These are phyloP conservation scores for Pseudevernia furfuracea DNA, from an alignment of 495 filamentous ascomycete species.

Conservation along the genomic window DNA sequence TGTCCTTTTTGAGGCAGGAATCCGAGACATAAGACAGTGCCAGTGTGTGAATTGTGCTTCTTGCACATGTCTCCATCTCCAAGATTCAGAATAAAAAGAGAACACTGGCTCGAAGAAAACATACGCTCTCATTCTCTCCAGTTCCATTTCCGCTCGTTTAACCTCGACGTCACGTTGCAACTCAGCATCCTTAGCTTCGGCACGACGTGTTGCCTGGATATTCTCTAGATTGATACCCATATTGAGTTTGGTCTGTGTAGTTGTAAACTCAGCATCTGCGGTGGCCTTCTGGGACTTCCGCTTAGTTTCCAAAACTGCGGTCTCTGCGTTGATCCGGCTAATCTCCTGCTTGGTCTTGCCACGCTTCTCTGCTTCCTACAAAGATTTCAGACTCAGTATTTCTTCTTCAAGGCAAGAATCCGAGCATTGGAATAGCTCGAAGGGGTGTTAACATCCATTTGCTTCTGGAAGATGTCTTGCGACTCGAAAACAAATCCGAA, in stretches of 20 bases:
- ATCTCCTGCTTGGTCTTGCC: conserved; percentile 48
- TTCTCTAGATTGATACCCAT: conserved; percentile 63
- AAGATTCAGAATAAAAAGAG: not conserved
- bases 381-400: not conserved
- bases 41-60: not conserved
- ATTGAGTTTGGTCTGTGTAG: conserved; percentile 60
- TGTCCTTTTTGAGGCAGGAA: not conserved
- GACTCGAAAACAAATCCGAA: not conserved
- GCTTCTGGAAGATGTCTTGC: not conserved
- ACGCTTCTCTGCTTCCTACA: conserved; percentile 58
- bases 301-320: conserved; percentile 73
- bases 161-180: conserved; percentile 65
- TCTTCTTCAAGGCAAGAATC: not conserved
- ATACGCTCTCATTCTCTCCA: conserved; percentile 62
- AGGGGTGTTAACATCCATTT: not conserved
- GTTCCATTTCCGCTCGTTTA: conserved; percentile 67
- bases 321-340: conserved; percentile 73
- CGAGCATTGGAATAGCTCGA: not conserved
- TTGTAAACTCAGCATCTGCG: conserved; percentile 65
- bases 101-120: not conserved
- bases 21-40: not conserved
- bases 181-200: conserved; percentile 66
- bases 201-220: conserved; percentile 60
- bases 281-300: conserved; percentile 70
- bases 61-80: not conserved